Evolutionary conservation across 345 rosid species (phyloP), one percentile per base, ranked within the genome.

Genomic region (Arabidopsis arenosa): DNA sequence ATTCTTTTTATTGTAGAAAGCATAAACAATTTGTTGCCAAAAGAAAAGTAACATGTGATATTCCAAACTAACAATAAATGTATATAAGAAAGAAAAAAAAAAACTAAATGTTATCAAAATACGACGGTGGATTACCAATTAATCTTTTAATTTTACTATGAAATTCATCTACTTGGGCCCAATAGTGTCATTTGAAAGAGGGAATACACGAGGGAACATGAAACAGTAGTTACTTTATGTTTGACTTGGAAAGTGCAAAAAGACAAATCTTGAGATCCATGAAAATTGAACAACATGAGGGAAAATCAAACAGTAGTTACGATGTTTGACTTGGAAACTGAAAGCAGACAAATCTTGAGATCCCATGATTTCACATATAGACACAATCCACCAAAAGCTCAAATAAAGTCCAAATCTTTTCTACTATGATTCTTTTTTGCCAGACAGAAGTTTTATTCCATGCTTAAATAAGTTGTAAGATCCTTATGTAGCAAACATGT

Each of bases 171-270:
- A 35, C 37, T 26, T 48, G 66, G 72, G 45, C 5, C 72, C 48
- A 58, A 47, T 12, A 48, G 61, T 40, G 61, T 40, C 62, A 68
- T 75, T 41, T 43, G 56, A 52, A 60, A 68, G 41, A 30, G 74
- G 62, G 23, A 68, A 68, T 26, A 44, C 75, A 70, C 71, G 59
- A 45, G 51, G 30, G 76, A 3, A 65, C 6, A 71, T 71, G 30
- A 64, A 37, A 57, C 68, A 71, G 80, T 77, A 32, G 81, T 72
- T 77, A 66, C 61, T 28, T 28, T 14, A 64, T 77, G 73, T 72
- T 58, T 72, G 73, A 65, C 81, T 65, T 28, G 21, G 73, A 65
- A 77, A 48, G 55, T 72, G 68, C 61, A 77, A 64, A 56, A 26
- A 28, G 77, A 77, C 77, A 77, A 77, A 65, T 65, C 41, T 56